Percentiles rank a stretch among this genome's conserved stretches.
These are phyloP conservation scores for Mesembryanthemum crystallinum DNA, from an alignment of 148 eudicot species.

Conservation along the genomic window DNA sequence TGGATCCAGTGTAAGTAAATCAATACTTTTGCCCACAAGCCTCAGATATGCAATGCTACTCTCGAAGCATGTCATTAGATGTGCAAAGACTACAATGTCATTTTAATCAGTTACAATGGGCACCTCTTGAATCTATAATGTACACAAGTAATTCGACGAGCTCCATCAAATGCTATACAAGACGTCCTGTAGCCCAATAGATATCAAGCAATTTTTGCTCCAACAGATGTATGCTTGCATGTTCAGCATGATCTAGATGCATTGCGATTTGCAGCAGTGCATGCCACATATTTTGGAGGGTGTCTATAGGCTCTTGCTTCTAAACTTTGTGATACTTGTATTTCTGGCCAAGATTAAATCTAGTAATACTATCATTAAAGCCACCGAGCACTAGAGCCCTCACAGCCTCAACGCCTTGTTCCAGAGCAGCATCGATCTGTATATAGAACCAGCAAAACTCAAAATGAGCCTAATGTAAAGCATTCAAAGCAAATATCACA, in stretches of 20 bases:
- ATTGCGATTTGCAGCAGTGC: not conserved
- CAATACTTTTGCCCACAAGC: too few relatives aligned
- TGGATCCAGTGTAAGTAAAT: too few relatives aligned
- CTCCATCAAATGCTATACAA: too few relatives aligned
- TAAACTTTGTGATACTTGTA: slow-evolving; percentile 88
- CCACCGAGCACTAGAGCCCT: slow-evolving; percentile 62
- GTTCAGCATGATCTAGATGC: not conserved
- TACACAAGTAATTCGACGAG: not conserved
- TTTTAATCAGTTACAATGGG: not conserved
- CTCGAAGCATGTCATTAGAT: not conserved
- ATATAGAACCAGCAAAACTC: slow-evolving; percentile 6
- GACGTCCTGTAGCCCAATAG: not conserved
- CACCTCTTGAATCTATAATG: not conserved
- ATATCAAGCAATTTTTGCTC: not conserved
- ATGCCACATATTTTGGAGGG: not conserved
- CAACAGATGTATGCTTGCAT: not conserved
- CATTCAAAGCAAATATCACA: not conserved
- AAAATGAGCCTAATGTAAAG: not conserved
- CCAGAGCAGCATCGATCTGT: slow-evolving; percentile 88
- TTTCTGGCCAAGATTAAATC: slow-evolving; percentile 87
- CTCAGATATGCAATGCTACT: not conserved
- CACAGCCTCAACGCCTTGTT: slow-evolving; percentile 85
- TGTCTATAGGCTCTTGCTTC: not conserved
- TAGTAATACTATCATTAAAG: slow-evolving; percentile 55
- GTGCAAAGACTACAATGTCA: not conserved